A percentile compares a stretch with the other conserved stretches of the same genome.
Conservation (phyloP, 2,329 filamentous ascomycete genomes). For the Purpureocillium takamizusanense region DNA sequence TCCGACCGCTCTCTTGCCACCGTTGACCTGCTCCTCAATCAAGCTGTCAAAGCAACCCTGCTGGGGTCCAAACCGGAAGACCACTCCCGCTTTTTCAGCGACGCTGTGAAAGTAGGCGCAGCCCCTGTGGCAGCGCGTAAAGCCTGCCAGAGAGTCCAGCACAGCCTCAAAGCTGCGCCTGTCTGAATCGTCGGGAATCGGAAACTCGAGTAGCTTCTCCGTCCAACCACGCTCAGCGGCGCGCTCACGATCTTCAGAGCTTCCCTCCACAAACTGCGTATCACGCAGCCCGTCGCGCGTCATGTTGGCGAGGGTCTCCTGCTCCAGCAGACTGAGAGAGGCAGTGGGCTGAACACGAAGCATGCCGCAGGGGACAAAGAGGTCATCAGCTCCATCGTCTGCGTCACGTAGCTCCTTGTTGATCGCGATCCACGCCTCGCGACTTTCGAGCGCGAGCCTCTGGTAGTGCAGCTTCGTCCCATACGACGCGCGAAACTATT, state of each 20-base stretch:
- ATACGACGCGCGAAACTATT: conserved; percentile 16
- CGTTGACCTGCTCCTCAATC: neutral
- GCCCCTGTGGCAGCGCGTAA: conserved; percentile 12
- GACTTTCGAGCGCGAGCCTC: conserved; percentile 14
- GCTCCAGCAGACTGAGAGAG: conserved; percentile 11
- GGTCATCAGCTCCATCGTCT: neutral
- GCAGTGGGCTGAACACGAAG: conserved; percentile 14
- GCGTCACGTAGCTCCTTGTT: conserved; percentile 3
- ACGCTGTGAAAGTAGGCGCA: conserved; percentile 10
- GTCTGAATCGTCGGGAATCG: conserved; percentile 8
- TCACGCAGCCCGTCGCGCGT: conserved; percentile 12
- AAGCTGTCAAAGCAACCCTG: conserved; percentile 14
- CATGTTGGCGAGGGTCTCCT: conserved; percentile 14
- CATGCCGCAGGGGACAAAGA: conserved; percentile 15
- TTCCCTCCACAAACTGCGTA: conserved; percentile 14
- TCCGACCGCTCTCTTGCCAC: conserved; percentile 1
- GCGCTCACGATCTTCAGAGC: conserved; percentile 8
- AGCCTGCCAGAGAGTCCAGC: conserved; percentile 13
- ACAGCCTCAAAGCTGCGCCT: conserved; percentile 12
- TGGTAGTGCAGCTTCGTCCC: conserved; percentile 15
- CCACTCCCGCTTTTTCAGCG: conserved; percentile 14
- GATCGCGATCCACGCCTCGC: conserved; percentile 12
- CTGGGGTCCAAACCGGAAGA: conserved; percentile 15
- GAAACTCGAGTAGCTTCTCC: conserved; percentile 13
- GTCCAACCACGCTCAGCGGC: conserved; percentile 11